Base-by-base conservation (phyloP, 2,329 filamentous ascomycete genomes). In the Chrysoporthe cubensis region DNA sequence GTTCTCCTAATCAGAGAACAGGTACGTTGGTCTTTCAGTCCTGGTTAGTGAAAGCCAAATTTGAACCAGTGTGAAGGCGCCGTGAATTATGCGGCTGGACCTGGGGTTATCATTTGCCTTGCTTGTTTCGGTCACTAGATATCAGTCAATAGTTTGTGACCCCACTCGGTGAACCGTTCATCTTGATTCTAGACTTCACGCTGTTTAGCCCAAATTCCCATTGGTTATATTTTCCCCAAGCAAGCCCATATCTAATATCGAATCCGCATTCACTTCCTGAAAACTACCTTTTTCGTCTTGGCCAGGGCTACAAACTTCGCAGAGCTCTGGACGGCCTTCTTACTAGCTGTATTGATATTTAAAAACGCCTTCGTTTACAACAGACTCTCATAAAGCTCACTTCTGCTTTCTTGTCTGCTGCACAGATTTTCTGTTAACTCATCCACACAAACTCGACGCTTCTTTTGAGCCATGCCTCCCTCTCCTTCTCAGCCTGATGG, bases 61-160 rank as follows among this genome's bases (percentile, higher is more conserved):
- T 50, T 42, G 67, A 42, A 21, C 61, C 48, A 52, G 18, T 34
- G 7, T 37, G 37, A 52, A 64, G 56, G 50, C 48, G 58, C 40
- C 18, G 46, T 61, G 48, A 61, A 43, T 3, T 56, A 26, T 43
- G 48, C 60, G 16, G 61, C 57, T 64, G 57, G 52, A 14, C 7
- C 48, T 6, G 32, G 37, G 21, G 37, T 57, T 18, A 18, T 44
- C 6, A 37, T 18, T 42, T 42, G 14, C 13, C 32, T 37, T 44
- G 46, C 1, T n/a, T 50, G 21, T 59, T 40, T 16, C 44, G 4
- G 42, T 26, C n/a, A 57, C 58, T 40, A 43, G 14, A 69, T 57
- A 6, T 8, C 14, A 21, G 37, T 57, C 61, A 54, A 69, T 66
- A 64, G 66, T 62, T 21, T 37, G 32, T 66, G 48, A 43, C 58